Base-by-base conservation (phyloP, 768 basidiomycete species). In the Crassisporium funariophilum region DNA sequence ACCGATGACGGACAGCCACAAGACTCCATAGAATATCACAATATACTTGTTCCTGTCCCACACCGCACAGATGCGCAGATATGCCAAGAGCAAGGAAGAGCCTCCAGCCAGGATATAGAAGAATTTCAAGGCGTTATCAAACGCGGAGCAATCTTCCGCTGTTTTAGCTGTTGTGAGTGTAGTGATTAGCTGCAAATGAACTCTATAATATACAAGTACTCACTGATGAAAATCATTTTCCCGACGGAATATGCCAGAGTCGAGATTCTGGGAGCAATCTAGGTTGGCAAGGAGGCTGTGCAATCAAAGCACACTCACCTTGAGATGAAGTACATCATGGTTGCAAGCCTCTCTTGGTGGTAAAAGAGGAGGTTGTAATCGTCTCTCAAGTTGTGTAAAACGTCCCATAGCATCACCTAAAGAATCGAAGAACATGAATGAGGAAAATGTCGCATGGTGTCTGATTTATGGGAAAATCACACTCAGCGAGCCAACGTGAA, bases 271-370 rank as follows among this genome's bases (percentile, higher is more conserved):
- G 48, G 60, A 56, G 45, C 65, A 64, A 11, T 64, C 57, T 22
- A 61, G 54, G 11, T 59, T 42, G 1, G 60, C 46, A 1, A 52
- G 37, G 1, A 56, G 25, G 19, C 51, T 31, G 17, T 39, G 20
- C 8, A 41, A 44, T n/a, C n/a, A n/a, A 41, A 35, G 16, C 35
- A 35, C 19, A 16, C 52, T 41, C 40, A 65, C 63, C 53, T 46
- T 24, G 55, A 50, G 43, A 64, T 23, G 15, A 57, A 54, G 37
- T 68, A 68, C 0, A 58, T 54, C 5, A 51, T 25, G 2, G 53
- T 54, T 4, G 58, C 46, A 15, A 48, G 4, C n/a, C 29, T 10
- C n/a, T 11, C n/a, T 31, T n/a, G 29, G n/a, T 31, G 29, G 10
- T n/a, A 11, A n/a, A 5, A 31, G 29, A 31, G 29, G 3, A 31